These are phyloP conservation scores for Aquilaria agallochum DNA, from an alignment of 441 rosid genomes.

Conservation along the genomic window DNA sequence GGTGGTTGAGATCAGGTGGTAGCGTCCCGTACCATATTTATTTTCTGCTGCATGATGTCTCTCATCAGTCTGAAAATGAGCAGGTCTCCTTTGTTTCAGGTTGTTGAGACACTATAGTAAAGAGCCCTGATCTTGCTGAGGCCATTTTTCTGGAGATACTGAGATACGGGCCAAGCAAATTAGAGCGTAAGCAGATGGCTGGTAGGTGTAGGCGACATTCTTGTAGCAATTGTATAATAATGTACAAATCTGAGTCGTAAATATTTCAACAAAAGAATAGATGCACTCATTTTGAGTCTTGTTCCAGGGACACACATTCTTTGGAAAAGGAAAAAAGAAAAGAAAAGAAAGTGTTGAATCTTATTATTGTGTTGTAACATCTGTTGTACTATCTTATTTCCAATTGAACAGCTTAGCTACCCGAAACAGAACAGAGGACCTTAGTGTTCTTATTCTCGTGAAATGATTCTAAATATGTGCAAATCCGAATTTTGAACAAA, in stretches of 20 bases:
- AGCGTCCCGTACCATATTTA: no score
- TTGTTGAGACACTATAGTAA: conserved; percentile 5
- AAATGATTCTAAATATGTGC: not conserved
- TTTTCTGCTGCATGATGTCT: not conserved
- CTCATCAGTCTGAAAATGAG: no score
- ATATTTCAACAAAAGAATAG: conserved; percentile 8
- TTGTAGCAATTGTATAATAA: conserved; percentile 25
- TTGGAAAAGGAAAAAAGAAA: no score
- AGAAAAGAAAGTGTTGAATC: no score
- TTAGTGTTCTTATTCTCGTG: no score
- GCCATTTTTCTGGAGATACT: conserved; percentile 20
- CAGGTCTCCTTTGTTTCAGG: conserved; percentile 18
- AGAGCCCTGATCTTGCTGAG: conserved; percentile 20
- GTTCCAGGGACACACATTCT: not conserved
- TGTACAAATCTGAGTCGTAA: conserved; percentile 15
- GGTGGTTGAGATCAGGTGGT: not conserved
- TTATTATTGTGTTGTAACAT: no score
- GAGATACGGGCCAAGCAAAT: conserved; percentile 21
- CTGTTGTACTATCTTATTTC: no score
- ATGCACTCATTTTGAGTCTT: conserved; percentile 15
- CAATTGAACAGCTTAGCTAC: no score
- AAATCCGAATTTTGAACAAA: conserved; percentile 11
- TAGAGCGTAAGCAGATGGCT: conserved; percentile 14
- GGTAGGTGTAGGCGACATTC: conserved; percentile 24
- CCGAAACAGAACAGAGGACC: no score